Evolutionary conservation across 805 yeast species (phyloP).

Genomic region (Brettanomyces anomalus): DNA sequence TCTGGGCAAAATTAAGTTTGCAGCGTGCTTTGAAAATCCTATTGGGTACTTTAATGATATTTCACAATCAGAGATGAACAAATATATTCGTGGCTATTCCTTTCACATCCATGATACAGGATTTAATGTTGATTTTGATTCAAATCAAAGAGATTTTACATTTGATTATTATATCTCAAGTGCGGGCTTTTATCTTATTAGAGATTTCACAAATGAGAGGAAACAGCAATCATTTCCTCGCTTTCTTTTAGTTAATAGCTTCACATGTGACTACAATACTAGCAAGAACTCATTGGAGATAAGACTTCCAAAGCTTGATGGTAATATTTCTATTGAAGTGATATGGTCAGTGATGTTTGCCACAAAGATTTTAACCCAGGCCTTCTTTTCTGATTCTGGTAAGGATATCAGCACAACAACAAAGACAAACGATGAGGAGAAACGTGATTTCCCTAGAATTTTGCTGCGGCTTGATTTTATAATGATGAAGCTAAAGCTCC

Average conservation of each 20-base stretch:
- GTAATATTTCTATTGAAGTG: slow-evolving; percentile 20
- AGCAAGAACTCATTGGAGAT: slow-evolving; percentile 11
- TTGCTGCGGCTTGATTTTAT: slow-evolving; percentile 16
- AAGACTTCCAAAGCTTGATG: slow-evolving; percentile 20
- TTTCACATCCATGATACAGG: slow-evolving; percentile 3
- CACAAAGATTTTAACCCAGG: slow-evolving; percentile 1
- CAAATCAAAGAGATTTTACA: neutral
- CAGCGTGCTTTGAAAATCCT: slow-evolving; percentile 23
- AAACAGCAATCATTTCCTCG: slow-evolving; percentile 2
- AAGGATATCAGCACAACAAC: too few species aligned
- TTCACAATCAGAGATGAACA: slow-evolving; percentile 22
- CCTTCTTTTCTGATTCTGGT: neutral
- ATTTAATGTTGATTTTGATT: neutral
- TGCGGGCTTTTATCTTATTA: slow-evolving; percentile 8
- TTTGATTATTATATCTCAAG: neutral
- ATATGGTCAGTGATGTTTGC: slow-evolving; percentile 25
- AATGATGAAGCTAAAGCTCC: slow-evolving; percentile 18
- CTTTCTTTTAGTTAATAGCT: slow-evolving; percentile 9
- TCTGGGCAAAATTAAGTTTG: slow-evolving; percentile 9
- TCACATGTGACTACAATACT: slow-evolving; percentile 9
- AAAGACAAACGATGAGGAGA: neutral
- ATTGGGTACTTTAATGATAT: slow-evolving; percentile 20
- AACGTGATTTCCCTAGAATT: slow-evolving; percentile 6
- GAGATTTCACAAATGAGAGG: slow-evolving; percentile 14
- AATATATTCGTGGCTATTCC: slow-evolving; percentile 20